A percentile compares a stretch with the other conserved stretches of the same genome.
phyloP scores from a whole-genome alignment of 2,329 filamentous ascomycete genomes.

The Claviceps humidiphila region DNA sequence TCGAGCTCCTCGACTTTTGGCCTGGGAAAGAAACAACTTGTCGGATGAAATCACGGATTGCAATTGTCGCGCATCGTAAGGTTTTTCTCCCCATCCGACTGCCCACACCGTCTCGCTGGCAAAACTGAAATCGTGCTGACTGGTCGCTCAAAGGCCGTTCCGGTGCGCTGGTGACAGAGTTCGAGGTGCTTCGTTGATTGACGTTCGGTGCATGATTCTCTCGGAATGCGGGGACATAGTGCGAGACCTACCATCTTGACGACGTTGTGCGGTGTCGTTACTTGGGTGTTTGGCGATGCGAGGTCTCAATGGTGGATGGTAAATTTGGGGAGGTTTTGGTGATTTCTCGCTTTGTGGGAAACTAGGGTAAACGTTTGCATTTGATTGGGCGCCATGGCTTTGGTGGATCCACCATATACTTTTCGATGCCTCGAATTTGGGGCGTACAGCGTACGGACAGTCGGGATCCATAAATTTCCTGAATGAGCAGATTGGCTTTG shows the following conservation, averaged over 20 bases:
- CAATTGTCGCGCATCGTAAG: background rate
- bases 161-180: slow-evolving; percentile 15
- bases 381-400: slow-evolving; percentile 19
- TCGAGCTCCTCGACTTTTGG: background rate
- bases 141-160: slow-evolving; percentile 13
- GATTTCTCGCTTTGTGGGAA: slow-evolving; percentile 32
- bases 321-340: slow-evolving; percentile 29
- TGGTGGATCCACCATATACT: background rate
- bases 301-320: slow-evolving; percentile 20
- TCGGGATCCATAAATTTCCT: background rate
- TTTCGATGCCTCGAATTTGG: slow-evolving; percentile 4
- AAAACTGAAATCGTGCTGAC: background rate
- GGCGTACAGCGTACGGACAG: background rate
- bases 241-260: slow-evolving; percentile 34
- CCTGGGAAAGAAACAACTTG: background rate
- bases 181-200: slow-evolving; percentile 5
- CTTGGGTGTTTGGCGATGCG: slow-evolving; percentile 29
- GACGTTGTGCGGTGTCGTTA: slow-evolving; percentile 30
- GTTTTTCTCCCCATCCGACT: background rate
- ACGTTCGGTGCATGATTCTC: background rate
- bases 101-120: background rate
- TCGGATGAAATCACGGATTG: background rate
- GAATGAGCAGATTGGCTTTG: background rate
- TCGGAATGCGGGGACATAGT: slow-evolving; percentile 7
- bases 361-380: slow-evolving; percentile 24